Conservation (phyloP, 1,139 yeast genomes). For the Zygoascus sp. region DNA sequence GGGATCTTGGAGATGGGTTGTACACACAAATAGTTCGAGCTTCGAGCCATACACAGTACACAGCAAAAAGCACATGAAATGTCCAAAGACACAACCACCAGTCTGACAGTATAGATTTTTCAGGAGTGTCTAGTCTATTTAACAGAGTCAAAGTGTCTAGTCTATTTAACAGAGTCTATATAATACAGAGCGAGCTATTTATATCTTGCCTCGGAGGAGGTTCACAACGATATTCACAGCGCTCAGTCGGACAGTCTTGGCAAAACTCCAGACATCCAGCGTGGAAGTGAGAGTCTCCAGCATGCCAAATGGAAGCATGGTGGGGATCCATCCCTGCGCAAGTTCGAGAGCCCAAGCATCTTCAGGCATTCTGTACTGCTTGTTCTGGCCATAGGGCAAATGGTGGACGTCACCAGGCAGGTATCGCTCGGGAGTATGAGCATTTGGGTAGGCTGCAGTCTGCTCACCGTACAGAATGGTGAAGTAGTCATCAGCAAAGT, state of each 20-base stretch:
- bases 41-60: no score
- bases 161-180: background rate
- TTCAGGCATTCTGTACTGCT: constrained; percentile 81
- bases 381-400: constrained; percentile 62
- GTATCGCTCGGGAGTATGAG: constrained; percentile 60
- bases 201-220: constrained; percentile 64
- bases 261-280: constrained; percentile 65
- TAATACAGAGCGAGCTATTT: constrained; percentile 15
- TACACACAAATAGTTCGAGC: background rate
- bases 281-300: constrained; percentile 77
- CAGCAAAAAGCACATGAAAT: no score
- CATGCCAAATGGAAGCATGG: constrained; percentile 95
- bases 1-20: background rate
- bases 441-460: constrained; percentile 61
- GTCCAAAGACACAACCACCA: no score
- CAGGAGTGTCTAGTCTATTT: no score
- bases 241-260: constrained; percentile 65
- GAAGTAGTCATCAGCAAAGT: constrained; percentile 94
- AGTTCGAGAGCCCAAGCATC: constrained; percentile 79
- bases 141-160: no score
- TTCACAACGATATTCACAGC: constrained; percentile 72
- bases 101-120: no score
- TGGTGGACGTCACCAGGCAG: constrained; percentile 74
- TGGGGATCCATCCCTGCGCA: constrained; percentile 98
- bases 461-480: constrained; percentile 80